These are phyloP conservation scores for Scenedesmus sp. DNA, from an alignment of 163 green algal genomes.

Conservation along the genomic window DNA sequence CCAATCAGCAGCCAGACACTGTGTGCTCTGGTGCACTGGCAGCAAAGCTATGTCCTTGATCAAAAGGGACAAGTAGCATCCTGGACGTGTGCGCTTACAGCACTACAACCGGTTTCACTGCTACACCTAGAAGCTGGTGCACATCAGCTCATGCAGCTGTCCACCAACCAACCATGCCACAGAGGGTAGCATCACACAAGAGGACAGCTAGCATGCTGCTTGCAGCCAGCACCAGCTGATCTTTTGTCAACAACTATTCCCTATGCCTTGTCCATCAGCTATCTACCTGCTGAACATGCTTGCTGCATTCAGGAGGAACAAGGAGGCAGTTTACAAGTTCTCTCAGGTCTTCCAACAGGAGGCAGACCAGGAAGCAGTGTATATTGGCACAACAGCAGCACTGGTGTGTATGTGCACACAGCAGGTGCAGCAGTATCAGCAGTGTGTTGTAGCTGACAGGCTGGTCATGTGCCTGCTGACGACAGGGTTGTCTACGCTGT, in stretches of 20 bases:
- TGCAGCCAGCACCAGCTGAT: not conserved
- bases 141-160: not conserved
- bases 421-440: not conserved
- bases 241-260: not conserved
- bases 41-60: not conserved
- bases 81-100: not conserved
- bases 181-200: not conserved
- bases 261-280: not conserved
- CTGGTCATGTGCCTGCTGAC: not conserved
- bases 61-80: not conserved
- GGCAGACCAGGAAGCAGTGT: slow-evolving; percentile 29
- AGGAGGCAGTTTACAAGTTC: slow-evolving; percentile 53
- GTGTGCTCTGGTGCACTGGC: not conserved
- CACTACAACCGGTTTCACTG: not conserved
- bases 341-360: slow-evolving; percentile 44
- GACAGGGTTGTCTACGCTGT: not conserved
- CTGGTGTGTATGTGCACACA: not conserved
- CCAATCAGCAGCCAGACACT: not conserved
- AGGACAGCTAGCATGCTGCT: not conserved
- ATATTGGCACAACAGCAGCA: slow-evolving; percentile 31
- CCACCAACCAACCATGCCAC: not conserved
- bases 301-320: slow-evolving; percentile 43
- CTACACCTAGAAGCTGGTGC: not conserved
- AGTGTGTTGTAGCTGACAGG: not conserved
- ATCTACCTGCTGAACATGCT: not conserved